Evolutionary conservation across 139 green algal genomes (phyloP), one percentile per base, ranked within the genome.

Genomic region (Coelastrella sp.): DNA sequence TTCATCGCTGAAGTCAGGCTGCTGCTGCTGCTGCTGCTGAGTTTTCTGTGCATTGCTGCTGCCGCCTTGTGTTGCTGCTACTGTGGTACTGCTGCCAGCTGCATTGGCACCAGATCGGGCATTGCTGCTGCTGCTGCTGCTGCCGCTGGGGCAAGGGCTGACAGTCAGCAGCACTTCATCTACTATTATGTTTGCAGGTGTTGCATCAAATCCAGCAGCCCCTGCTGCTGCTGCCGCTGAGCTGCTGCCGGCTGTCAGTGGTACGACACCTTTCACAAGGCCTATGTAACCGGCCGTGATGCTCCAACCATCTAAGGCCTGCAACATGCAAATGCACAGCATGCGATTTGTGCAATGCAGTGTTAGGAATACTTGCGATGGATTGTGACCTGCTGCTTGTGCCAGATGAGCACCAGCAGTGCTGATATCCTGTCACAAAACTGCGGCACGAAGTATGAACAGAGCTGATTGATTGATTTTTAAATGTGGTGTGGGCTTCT

Each of bases 161-260:
- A 97, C 13, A 0, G 91, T 96, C 11, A 97, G 14, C 80, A 96
- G 79, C 22, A 96, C 92, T 60, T 96, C 95, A 59, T 96, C 91
- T 5, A 96, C 19, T 13, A 66, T 58, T 4, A 95, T 54, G 11
- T 90, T 75, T 76, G 90, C 94, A 92, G 19, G 75, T 59, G 22
- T 66, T 6, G 16, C 14, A 19, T 22, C 73, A 20, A 23, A 86
- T 77, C 4, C 22, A 47, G 47, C 47, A 23, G 19, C 56, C 7
- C 17, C 59, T 76, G 85, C 85, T 83, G 73, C 85, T 84, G 85
- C 10, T 80, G 66, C 6, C 54, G 3, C 59, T 64, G 73, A 76
- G 58, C 73, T 83, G 73, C 73, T 84, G 73, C 2, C 58, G 60
- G 86, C 23, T 19, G 76, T 86, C 32, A 96, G 76, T 0, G 95